These are phyloP conservation scores for Trichomonas vaginalis DNA, from an alignment of 208 protist species.

Conservation along the genomic window DNA sequence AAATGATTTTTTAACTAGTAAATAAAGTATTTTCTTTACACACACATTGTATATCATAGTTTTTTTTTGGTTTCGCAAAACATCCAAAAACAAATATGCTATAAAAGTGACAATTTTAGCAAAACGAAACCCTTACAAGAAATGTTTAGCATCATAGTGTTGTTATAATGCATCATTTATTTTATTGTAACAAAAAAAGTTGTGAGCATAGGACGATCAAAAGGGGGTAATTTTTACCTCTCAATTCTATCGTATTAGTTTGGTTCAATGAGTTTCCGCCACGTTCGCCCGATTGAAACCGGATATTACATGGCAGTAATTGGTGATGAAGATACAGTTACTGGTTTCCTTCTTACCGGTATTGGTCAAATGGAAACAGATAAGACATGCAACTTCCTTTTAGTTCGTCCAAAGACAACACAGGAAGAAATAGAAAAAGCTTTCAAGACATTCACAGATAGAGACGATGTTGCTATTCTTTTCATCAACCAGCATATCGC, in stretches of 20 bases:
- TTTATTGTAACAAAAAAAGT: no score
- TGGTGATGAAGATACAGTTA: constrained; percentile 23
- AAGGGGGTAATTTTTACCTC: not conserved
- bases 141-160: no score
- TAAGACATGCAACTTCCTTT: not conserved
- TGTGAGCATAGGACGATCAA: not conserved
- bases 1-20: no score
- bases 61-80: no score
- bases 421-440: constrained; percentile 18
- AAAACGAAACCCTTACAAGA: no score
- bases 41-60: no score
- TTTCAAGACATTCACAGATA: not conserved
- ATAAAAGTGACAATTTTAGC: no score
- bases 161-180: no score
- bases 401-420: not conserved
- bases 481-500: constrained; percentile 15
- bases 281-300: not conserved
- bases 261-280: constrained; percentile 2
- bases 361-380: constrained; percentile 15
- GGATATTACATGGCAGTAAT: constrained; percentile 8
- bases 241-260: not conserved
- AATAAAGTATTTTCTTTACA: no score
- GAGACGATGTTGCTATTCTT: constrained; percentile 8
- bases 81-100: no score
- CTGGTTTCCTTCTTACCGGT: constrained; percentile 10